Conservation (phyloP, 1,284 basidiomycete genomes). For the Bjerkandera adusta region DNA sequence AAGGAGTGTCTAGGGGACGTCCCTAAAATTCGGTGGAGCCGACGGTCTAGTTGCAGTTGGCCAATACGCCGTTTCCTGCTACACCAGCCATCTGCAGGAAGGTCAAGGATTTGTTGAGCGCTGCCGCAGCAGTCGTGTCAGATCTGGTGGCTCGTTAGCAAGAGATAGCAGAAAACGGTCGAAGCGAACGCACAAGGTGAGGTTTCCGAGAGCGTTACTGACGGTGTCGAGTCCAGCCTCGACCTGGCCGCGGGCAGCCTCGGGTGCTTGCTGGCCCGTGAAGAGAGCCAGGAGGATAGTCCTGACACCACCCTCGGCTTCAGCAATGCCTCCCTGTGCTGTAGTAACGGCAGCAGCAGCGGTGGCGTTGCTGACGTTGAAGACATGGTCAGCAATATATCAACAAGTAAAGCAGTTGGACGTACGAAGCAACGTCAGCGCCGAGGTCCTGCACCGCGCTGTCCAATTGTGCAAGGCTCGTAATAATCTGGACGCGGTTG, state of each 20-base stretch:
- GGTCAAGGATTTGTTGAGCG: conserved; percentile 5
- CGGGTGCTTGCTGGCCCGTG: conserved; percentile 33
- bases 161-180: not conserved
- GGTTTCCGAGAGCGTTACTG: conserved; percentile 28
- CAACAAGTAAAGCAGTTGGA: not conserved
- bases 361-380: conserved; percentile 26
- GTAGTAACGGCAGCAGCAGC: conserved; percentile 24
- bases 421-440: conserved; percentile 15
- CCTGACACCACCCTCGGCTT: conserved; percentile 31
- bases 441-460: conserved; percentile 7
- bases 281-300: conserved; percentile 35
- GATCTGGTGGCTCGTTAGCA: not conserved
- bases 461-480: conserved; percentile 18
- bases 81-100: conserved; percentile 6
- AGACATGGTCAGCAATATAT: not conserved
- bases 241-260: conserved; percentile 35
- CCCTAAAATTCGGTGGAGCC: no score
- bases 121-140: conserved; percentile 8
- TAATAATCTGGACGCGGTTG: conserved; percentile 22
- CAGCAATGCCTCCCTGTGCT: conserved; percentile 28
- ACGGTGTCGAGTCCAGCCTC: conserved; percentile 30
- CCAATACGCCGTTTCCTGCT: conserved; percentile 15
- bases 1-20: no score
- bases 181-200: conserved; percentile 31
- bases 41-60: conserved; percentile 15